Evolutionary conservation across 2,329 filamentous ascomycete species (phyloP), one percentile per base, ranked within the genome.

Genomic region (Grosmannia penicillata): DNA sequence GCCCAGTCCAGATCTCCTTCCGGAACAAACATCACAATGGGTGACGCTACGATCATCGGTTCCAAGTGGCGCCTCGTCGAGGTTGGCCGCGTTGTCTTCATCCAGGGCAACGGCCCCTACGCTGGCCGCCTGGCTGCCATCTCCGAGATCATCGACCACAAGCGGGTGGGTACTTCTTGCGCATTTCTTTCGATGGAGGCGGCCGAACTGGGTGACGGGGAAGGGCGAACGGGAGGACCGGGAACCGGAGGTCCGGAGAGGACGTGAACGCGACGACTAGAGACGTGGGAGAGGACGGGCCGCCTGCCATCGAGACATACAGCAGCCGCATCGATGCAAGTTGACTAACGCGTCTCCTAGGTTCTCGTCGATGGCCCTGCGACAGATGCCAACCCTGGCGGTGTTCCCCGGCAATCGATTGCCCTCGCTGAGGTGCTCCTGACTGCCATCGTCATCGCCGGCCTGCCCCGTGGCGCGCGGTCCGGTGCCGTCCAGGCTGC

Each of bases 121-220:
- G 70, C 72, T 54, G 87, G 87, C 70, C 83, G 83, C 63, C 77
- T 96, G 56, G 93, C 87, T 58, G 72, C 79, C 57, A 89, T 98
- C 60, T 86, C 94, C 68, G 89, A 98, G 79, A 96, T 98, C 68
- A 91, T 98, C 71, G 91, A 98, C 72, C 89, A 98, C 82, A 95
- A 94, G 78, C 86, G 91, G 70, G 91, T 98, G 93, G 63, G 91
- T 85, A 42, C 30, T 41, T 15, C 7, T 29, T n/a, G n/a, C n/a
- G n/a, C n/a, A n/a, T n/a, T n/a, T n/a, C n/a, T n/a, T n/a, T n/a
- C n/a, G n/a, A 9, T 27, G 22, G 22, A 13, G 36, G 35, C 15
- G 26, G 21, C 33, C 13, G 4, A 26, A 17, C 19, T 10, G 15
- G 22, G 15, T 8, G 14, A 21, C 10, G 25, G 18, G 25, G 24